Evolutionary conservation across 2,329 filamentous ascomycete species (phyloP).

Genomic region (Colletotrichum gigasporum): DNA sequence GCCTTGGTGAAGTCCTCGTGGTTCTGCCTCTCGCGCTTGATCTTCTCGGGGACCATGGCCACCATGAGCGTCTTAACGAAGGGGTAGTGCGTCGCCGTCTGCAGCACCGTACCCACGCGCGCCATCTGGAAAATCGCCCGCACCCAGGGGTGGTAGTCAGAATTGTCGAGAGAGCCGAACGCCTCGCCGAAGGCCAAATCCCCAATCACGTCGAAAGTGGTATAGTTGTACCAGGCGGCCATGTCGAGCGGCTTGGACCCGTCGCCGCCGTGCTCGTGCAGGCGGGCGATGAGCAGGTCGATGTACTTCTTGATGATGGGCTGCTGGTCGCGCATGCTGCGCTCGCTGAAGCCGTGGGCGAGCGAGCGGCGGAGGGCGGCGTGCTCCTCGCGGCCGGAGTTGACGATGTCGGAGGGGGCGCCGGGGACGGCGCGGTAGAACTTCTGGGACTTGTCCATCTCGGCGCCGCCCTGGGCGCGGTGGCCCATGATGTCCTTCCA

Average conservation of each 20-base stretch:
- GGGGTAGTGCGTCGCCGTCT: slow-evolving; percentile 20
- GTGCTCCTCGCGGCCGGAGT: slow-evolving; percentile 23
- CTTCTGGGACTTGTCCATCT: slow-evolving; percentile 26
- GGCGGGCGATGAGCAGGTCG: slow-evolving; percentile 46
- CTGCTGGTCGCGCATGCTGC: slow-evolving; percentile 37
- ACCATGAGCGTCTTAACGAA: slow-evolving; percentile 21
- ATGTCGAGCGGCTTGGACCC: slow-evolving; percentile 34
- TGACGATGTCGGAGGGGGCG: slow-evolving; percentile 31
- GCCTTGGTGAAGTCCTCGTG: slow-evolving; percentile 11
- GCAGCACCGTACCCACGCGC: slow-evolving; percentile 9
- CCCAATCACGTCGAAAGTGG: slow-evolving; percentile 43
- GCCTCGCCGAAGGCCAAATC: slow-evolving; percentile 41
- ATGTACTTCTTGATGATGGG: slow-evolving; percentile 47
- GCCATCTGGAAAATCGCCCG: slow-evolving; percentile 36
- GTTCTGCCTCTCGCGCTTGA: background rate
- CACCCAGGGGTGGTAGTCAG: slow-evolving; percentile 40
- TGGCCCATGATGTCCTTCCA: slow-evolving; percentile 54
- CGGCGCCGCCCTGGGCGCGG: slow-evolving; percentile 23
- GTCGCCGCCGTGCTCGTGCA: slow-evolving; percentile 41
- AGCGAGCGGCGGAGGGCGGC: slow-evolving; percentile 28
- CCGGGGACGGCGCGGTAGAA: slow-evolving; percentile 21
- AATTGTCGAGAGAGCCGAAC: slow-evolving; percentile 38
- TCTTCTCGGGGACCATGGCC: slow-evolving; percentile 16
- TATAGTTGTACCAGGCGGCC: slow-evolving; percentile 39
- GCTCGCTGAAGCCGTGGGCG: slow-evolving; percentile 37